Evolutionary conservation across 305 asterid species (phyloP).

Genomic region (Rubia occidens): DNA sequence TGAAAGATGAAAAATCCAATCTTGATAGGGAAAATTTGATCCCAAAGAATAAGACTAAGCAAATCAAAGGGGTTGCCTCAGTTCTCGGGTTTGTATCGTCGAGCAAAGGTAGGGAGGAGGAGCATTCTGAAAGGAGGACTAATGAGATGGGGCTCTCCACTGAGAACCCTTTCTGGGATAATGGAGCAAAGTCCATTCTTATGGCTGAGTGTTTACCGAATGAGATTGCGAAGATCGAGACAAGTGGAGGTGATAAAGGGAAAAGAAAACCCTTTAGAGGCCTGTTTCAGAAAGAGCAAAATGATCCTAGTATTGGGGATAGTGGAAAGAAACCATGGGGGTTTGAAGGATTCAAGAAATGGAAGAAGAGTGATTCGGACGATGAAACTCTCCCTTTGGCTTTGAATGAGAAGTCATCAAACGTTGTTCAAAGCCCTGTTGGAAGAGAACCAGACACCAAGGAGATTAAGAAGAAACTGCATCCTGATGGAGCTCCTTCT

Average conservation of each 20-base stretch:
- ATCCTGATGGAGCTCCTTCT: constrained; percentile 53
- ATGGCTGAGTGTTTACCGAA: constrained; percentile 45
- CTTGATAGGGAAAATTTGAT: constrained; percentile 19
- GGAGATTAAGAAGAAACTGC: constrained; percentile 59
- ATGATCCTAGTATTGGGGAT: constrained; percentile 14
- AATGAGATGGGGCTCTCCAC: constrained; percentile 30
- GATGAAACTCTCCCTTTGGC: constrained; percentile 58
- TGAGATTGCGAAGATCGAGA: constrained; percentile 24
- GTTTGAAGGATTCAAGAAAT: constrained; percentile 66
- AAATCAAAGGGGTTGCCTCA: constrained; percentile 52
- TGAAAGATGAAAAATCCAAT: constrained; percentile 46
- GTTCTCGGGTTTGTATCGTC: constrained; percentile 40
- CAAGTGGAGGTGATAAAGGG: constrained; percentile 35
- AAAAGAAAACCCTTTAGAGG: constrained; percentile 47
- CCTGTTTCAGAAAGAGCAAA: constrained; percentile 35
- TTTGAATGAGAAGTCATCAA: constrained; percentile 47
- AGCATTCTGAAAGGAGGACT: constrained; percentile 19
- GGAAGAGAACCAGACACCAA: constrained; percentile 45
- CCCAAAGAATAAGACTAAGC: constrained; percentile 28
- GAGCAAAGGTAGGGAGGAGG: constrained; percentile 20
- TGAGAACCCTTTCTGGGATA: constrained; percentile 54
- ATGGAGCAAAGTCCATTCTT: constrained; percentile 50
- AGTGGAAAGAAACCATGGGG: constrained; percentile 44
- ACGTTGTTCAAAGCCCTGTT: constrained; percentile 36
- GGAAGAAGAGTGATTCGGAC: constrained; percentile 48